These are phyloP conservation scores for Pleurostoma richardsiae DNA, from an alignment of 2,329 filamentous ascomycete genomes.

Conservation along the genomic window DNA sequence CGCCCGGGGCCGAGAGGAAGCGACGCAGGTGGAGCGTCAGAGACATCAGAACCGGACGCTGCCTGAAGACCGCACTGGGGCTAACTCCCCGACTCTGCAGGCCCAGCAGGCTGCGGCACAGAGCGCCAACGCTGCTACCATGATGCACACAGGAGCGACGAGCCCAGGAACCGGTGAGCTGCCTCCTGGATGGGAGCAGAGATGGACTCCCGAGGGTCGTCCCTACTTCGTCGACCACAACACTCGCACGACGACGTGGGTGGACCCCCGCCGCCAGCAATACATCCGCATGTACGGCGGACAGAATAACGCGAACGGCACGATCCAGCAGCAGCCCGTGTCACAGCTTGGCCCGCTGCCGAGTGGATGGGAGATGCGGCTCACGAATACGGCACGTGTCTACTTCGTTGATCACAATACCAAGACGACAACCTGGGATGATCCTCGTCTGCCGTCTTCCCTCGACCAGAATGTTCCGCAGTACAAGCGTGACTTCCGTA, in stretches of 20 bases:
- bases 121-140: conserved; percentile 59
- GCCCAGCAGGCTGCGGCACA: conserved; percentile 39
- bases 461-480: conserved; percentile 97
- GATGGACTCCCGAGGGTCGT: conserved; percentile 90
- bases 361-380: conserved; percentile 98
- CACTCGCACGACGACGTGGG: conserved; percentile 96
- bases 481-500: conserved; percentile 97
- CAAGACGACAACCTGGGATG: conserved; percentile 99
- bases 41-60: conserved; percentile 93
- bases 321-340: conserved; percentile 94
- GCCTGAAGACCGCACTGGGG: conserved; percentile 89
- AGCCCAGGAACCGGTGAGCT: conserved; percentile 93
- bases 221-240: conserved; percentile 99
- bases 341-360: conserved; percentile 93
- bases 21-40: conserved; percentile 87
- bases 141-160: conserved; percentile 94
- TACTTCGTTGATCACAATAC: conserved; percentile 99
- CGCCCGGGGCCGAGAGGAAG: conserved; percentile 76
- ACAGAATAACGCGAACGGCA: conserved; percentile 77
- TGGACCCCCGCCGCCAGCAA: conserved; percentile 92
- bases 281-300: conserved; percentile 97
- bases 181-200: conserved; percentile 92
- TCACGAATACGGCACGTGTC: conserved; percentile 94
- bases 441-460: conserved; percentile 89
- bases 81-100: conserved; percentile 79